A percentile compares a stretch with the other conserved stretches of the same genome.
Conservation (phyloP, 2,329 filamentous ascomycete species). For the Nannizziopsis barbatae region DNA sequence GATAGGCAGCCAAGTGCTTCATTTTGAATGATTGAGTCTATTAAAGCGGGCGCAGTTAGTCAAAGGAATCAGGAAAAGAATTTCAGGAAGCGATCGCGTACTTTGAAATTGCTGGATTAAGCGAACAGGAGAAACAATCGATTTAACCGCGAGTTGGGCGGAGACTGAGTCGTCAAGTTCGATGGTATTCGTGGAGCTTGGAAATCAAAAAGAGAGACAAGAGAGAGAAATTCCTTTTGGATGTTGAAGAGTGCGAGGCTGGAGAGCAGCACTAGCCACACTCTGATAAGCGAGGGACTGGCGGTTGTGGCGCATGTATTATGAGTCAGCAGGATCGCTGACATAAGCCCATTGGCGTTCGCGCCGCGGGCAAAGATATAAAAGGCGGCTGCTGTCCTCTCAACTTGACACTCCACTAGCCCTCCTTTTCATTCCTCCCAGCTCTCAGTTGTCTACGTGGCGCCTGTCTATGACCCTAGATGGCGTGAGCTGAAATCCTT, state of each 20-base stretch:
- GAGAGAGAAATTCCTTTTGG: not conserved
- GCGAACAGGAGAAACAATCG: conserved; percentile 68
- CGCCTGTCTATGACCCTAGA: not conserved
- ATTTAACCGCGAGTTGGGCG: conserved; percentile 97
- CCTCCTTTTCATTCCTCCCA: not conserved
- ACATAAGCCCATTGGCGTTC: not conserved
- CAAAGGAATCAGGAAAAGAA: not conserved
- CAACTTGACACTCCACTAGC: not conserved
- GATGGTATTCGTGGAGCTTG: conserved; percentile 21
- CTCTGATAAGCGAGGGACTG: conserved; percentile 26
- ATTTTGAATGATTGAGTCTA: conserved; percentile 53
- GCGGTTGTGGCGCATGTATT: conserved; percentile 21
- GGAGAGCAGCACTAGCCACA: conserved; percentile 6
- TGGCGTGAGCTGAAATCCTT: conserved; percentile 1
- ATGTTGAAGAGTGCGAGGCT: conserved; percentile 3
- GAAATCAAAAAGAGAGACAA: not conserved
- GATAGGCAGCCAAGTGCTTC: conserved; percentile 99
- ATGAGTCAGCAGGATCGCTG: not conserved
- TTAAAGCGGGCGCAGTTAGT: conserved; percentile 9
- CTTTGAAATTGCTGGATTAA: conserved; percentile 12
- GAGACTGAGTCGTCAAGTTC: conserved; percentile 99
- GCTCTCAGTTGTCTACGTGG: conserved; percentile 3
- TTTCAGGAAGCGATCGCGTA: conserved; percentile 2
- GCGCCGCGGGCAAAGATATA: conserved; percentile 8
- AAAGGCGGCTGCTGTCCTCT: conserved; percentile 3